Percentiles rank a stretch among this genome's conserved stretches.
phyloP scores from a whole-genome alignment of 352 stramenopile genomes.

The Globisporangium viniferum region DNA sequence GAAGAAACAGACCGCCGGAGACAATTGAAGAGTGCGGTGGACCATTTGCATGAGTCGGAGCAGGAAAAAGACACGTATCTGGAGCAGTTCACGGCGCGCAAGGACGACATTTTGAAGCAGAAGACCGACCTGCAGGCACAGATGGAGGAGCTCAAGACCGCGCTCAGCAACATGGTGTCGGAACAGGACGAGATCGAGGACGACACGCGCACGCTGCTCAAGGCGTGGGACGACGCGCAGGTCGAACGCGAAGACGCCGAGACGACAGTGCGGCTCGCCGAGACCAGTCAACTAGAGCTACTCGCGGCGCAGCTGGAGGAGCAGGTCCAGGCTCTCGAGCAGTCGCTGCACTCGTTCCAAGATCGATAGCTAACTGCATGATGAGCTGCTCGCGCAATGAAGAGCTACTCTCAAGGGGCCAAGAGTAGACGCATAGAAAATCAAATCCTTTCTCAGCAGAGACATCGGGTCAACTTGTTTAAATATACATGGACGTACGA shows the following conservation, averaged over 20 bases:
- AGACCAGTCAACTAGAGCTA: conserved; percentile 32
- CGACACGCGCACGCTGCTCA: conserved; percentile 24
- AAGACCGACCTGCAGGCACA: conserved; percentile 47
- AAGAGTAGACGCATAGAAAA: conserved; percentile 5
- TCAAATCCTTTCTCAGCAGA: conserved; percentile 5
- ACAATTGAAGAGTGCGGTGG: conserved; percentile 31
- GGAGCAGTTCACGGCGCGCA: conserved; percentile 25
- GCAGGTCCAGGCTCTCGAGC: conserved; percentile 26
- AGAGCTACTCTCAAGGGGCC: not conserved
- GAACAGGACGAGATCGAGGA: conserved; percentile 61
- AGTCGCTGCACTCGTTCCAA: conserved; percentile 15
- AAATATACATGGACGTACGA: conserved; percentile 15
- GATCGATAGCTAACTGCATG: not conserved
- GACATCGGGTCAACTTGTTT: conserved; percentile 4
- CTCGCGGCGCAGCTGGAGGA: conserved; percentile 19
- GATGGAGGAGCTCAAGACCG: conserved; percentile 55
- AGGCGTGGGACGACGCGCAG: conserved; percentile 35
- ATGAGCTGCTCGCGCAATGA: not conserved
- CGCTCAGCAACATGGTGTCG: conserved; percentile 32
- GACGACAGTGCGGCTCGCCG: conserved; percentile 62
- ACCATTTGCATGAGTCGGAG: conserved; percentile 35
- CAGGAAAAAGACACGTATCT: conserved; percentile 35
- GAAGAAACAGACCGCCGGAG: conserved; percentile 31
- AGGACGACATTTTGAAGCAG: conserved; percentile 28
- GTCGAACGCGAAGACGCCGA: conserved; percentile 63